phyloP scores from a whole-genome alignment of 176 grass and related monocot genomes.

The Guadua angustifolia region DNA sequence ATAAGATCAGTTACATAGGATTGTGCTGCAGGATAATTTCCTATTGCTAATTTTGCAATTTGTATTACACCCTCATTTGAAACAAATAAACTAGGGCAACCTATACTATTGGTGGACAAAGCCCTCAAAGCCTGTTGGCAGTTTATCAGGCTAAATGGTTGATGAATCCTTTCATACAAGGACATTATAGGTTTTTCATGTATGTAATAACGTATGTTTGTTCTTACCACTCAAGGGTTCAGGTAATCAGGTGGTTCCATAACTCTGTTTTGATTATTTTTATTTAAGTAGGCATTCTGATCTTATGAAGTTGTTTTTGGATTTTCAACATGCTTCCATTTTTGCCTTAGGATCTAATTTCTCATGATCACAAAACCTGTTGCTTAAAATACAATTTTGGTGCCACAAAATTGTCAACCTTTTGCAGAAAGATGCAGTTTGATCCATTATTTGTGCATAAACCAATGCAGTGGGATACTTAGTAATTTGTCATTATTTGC shows the following conservation, averaged over 20 bases:
- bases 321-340: slow-evolving; percentile 3
- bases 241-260: neutral
- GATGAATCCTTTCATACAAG: neutral
- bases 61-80: slow-evolving; percentile 8
- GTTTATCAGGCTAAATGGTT: slow-evolving; percentile 2
- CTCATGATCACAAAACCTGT: neutral
- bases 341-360: slow-evolving; percentile 24
- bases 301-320: slow-evolving; percentile 10
- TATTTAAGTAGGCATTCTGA: neutral
- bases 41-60: neutral
- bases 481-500: neutral
- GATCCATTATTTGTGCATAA: slow-evolving; percentile 11
- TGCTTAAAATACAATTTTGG: slow-evolving; percentile 32
- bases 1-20: neutral
- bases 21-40: slow-evolving; percentile 11
- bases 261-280: neutral
- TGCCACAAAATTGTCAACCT: neutral
- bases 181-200: neutral
- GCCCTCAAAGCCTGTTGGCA: neutral
- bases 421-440: neutral
- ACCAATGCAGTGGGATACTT: neutral
- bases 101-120: neutral
- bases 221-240: neutral
- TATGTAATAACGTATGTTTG: slow-evolving; percentile 11
- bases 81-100: slow-evolving; percentile 18